Evolutionary conservation across 2,329 filamentous ascomycete species (phyloP).

Genomic region (Ceratocystis albifundus): DNA sequence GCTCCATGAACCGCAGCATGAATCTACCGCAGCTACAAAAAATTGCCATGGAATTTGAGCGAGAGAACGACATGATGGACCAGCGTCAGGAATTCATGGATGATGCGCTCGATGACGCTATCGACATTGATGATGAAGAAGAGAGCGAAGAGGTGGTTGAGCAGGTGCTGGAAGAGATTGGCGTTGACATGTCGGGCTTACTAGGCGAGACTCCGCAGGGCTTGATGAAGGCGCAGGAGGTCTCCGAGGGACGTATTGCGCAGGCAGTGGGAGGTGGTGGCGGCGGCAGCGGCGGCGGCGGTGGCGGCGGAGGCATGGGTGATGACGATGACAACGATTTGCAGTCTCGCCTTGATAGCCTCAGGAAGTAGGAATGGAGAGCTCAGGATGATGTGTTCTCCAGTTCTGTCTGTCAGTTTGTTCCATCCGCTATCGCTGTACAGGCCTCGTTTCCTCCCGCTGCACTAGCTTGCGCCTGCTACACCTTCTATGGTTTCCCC

Average conservation of each 20-base stretch:
- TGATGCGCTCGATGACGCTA: slow-evolving; percentile 93
- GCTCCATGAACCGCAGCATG: slow-evolving; percentile 97
- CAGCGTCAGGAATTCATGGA: slow-evolving; percentile 99
- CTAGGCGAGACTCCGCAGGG: slow-evolving; percentile 84
- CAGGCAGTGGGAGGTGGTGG: slow-evolving; percentile 58
- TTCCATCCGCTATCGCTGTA: not conserved
- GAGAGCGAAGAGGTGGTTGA: slow-evolving; percentile 96
- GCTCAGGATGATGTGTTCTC: too few relatives aligned
- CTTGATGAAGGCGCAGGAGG: slow-evolving; percentile 48
- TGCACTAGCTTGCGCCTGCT: too few relatives aligned
- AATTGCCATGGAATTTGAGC: slow-evolving; percentile 98
- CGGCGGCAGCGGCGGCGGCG: not conserved
- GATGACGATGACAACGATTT: slow-evolving; percentile 87
- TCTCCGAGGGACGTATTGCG: slow-evolving; percentile 65
- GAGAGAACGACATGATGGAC: slow-evolving; percentile 98
- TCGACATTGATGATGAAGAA: slow-evolving; percentile 79
- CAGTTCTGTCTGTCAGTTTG: not conserved
- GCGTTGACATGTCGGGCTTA: slow-evolving; percentile 66
- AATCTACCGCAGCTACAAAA: slow-evolving; percentile 89
- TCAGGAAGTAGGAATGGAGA: slow-evolving; percentile 43
- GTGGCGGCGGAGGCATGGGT: slow-evolving; percentile 23
- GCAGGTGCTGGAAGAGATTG: slow-evolving; percentile 92
- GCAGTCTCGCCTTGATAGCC: slow-evolving; percentile 81
- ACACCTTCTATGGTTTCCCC: too few relatives aligned
- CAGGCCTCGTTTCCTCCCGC: not conserved